These are phyloP conservation scores for Ceratobasidium sp. DNA, from an alignment of 1,284 basidiomycete species.

Conservation along the genomic window DNA sequence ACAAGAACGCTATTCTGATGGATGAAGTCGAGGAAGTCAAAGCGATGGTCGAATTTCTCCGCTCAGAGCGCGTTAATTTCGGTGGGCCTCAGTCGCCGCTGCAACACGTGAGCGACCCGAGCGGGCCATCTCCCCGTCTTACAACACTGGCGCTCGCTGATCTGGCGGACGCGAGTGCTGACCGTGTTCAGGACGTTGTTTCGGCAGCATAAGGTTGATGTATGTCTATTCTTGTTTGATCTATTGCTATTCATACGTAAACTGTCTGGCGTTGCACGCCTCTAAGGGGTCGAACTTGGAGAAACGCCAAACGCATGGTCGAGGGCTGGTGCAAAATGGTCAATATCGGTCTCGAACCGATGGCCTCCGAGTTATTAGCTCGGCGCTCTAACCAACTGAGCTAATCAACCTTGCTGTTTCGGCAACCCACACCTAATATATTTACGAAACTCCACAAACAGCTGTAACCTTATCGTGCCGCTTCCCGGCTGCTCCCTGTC, in stretches of 20 bases:
- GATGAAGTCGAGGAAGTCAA: conserved; percentile 43
- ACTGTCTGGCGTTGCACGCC: too few species aligned
- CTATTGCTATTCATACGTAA: too few species aligned
- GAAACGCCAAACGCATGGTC: too few species aligned
- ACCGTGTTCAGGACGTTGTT: conserved; percentile 2
- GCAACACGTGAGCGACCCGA: conserved; percentile 27
- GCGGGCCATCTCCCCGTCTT: conserved; percentile 23
- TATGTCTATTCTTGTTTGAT: background rate
- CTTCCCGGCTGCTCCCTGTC: background rate
- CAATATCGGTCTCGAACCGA: conserved; percentile 9
- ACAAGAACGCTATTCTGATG: conserved; percentile 41
- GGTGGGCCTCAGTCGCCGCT: conserved; percentile 23
- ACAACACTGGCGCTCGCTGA: conserved; percentile 22
- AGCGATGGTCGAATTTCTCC: conserved; percentile 42
- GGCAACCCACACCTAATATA: background rate
- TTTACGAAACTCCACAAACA: too few species aligned
- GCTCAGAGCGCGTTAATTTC: conserved; percentile 35
- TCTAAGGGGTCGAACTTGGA: too few species aligned
- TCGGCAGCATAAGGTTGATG: conserved; percentile 13
- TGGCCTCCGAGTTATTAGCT: background rate
- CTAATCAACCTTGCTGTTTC: conserved; percentile 1
- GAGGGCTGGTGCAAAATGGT: background rate
- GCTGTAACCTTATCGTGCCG: too few species aligned
- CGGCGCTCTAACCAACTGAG: conserved; percentile 16
- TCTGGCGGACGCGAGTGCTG: conserved; percentile 26